Conservation (phyloP, 2,329 filamentous ascomycete genomes). For the Apiospora arundinis region DNA sequence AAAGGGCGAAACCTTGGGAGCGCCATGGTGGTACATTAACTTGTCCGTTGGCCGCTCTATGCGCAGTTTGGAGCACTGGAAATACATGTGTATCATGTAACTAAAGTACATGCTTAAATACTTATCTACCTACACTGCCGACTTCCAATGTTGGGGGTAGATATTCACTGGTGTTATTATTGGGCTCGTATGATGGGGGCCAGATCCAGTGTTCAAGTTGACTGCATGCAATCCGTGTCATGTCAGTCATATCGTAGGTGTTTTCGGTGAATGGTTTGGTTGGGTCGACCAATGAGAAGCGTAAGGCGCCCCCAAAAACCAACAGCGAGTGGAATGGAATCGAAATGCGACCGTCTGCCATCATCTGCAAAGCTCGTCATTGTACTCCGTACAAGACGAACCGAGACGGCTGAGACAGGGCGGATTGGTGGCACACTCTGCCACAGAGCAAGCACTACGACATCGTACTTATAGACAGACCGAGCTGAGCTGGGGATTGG, state of each 20-base stretch:
- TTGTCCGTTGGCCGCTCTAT: background rate
- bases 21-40: slow-evolving; percentile 13
- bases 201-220: background rate
- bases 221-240: slow-evolving; percentile 6
- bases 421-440: slow-evolving; percentile 7
- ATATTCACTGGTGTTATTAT: background rate
- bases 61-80: background rate
- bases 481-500: background rate
- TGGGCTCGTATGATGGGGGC: background rate
- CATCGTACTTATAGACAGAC: background rate
- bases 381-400: background rate
- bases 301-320: background rate
- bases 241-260: slow-evolving; percentile 3
- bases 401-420: slow-evolving; percentile 13
- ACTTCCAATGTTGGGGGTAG: background rate
- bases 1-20: slow-evolving; percentile 15
- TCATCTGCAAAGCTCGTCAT: slow-evolving; percentile 1
- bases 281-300: background rate
- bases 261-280: background rate
- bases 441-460: background rate
- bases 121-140: too few relatives aligned
- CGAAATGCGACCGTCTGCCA: background rate
- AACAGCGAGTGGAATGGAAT: background rate
- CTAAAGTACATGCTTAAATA: background rate
- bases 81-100: background rate